Conservation (phyloP, 2,329 filamentous ascomycete species). For the Ascochyta pisi region DNA sequence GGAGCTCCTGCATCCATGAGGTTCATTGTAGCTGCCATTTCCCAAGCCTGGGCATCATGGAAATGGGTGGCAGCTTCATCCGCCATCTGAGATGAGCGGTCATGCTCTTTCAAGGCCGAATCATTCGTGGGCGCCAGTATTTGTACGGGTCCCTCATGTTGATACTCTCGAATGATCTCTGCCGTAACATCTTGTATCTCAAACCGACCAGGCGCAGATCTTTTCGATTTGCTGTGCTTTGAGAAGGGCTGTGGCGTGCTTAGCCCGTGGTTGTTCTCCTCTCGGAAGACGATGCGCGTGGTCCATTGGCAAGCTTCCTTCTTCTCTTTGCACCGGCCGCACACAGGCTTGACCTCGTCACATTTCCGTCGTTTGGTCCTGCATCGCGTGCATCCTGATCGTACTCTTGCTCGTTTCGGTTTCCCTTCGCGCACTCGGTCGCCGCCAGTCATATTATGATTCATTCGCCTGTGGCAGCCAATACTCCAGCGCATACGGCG, state of each 20-base stretch:
- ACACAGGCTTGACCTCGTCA: slow-evolving; percentile 27
- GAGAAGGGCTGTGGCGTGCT: not conserved
- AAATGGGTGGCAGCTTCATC: not conserved
- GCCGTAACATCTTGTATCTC: not conserved
- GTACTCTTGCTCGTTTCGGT: not conserved
- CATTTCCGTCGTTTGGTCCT: slow-evolving; percentile 25
- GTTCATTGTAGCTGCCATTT: not conserved
- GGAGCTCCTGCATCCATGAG: not conserved
- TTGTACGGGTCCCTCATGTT: not conserved
- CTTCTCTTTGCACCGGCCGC: slow-evolving; percentile 22
- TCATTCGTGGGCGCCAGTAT: not conserved
- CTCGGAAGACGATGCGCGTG: slow-evolving; percentile 26
- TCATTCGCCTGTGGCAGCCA: not conserved
- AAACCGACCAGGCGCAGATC: not conserved
- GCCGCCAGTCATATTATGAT: not conserved
- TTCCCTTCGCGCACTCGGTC: not conserved
- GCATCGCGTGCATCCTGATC: slow-evolving; percentile 8
- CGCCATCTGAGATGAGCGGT: not conserved
- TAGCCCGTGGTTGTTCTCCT: slow-evolving; percentile 6
- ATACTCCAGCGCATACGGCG: too few species aligned
- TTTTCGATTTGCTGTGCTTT: not conserved
- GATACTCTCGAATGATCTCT: not conserved
- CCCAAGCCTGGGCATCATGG: not conserved
- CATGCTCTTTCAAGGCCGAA: not conserved
- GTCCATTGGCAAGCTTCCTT: slow-evolving; percentile 25